Percentiles rank a stretch among this genome's conserved stretches.
These are phyloP conservation scores for Cicer cuneatum DNA, from an alignment of 306 rosid species.

Conservation along the genomic window DNA sequence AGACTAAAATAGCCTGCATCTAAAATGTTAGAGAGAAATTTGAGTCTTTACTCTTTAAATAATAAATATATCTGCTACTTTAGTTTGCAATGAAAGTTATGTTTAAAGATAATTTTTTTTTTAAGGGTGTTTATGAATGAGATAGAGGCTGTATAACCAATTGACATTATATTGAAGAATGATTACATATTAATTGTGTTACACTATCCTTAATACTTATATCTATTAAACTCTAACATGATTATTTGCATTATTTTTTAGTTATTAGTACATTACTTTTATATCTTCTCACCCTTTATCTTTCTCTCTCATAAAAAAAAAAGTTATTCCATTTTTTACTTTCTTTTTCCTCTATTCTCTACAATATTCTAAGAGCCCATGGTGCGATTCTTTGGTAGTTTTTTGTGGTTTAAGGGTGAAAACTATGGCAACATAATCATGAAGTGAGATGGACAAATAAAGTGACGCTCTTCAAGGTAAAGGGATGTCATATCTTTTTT, in stretches of 20 bases:
- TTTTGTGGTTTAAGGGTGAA: slow-evolving; percentile 15
- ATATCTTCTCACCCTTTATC: background rate
- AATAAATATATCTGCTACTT: too few species aligned
- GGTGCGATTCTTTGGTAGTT: background rate
- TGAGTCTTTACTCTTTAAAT: too few species aligned
- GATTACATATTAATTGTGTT: too few species aligned
- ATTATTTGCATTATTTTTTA: background rate
- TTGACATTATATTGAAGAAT: too few species aligned
- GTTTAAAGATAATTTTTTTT: too few species aligned
- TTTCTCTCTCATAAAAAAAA: slow-evolving; percentile 3
- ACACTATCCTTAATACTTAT: too few species aligned
- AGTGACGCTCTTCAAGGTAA: slow-evolving; percentile 52
- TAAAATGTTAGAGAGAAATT: too few species aligned
- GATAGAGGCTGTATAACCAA: too few species aligned
- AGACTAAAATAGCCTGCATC: too few species aligned
- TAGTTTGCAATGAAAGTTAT: too few species aligned
- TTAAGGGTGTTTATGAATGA: too few species aligned
- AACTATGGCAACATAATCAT: slow-evolving; percentile 43
- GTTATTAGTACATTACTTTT: background rate
- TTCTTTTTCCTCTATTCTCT: background rate
- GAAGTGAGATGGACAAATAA: slow-evolving; percentile 57
- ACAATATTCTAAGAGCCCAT: slow-evolving; percentile 20
- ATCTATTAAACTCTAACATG: too few species aligned
- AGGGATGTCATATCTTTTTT: slow-evolving; percentile 46
- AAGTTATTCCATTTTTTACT: slow-evolving; percentile 20